Evolutionary conservation across 257 asterid species (phyloP).

Genomic region (Penstemon davidsonii): DNA sequence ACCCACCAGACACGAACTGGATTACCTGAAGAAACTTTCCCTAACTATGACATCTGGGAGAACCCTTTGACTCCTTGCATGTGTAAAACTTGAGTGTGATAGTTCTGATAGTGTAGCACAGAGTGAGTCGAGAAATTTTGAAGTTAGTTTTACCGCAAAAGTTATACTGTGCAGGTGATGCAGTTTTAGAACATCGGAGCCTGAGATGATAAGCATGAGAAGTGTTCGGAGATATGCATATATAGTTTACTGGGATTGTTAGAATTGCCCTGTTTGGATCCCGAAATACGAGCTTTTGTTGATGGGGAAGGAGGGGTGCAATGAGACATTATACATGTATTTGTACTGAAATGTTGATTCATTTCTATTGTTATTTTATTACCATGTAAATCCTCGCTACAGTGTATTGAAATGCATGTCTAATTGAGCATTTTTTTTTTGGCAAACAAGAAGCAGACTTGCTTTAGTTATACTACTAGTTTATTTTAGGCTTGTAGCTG

Average conservation of each 20-base stretch:
- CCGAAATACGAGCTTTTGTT: conserved; percentile 19
- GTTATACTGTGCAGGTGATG: conserved; percentile 26
- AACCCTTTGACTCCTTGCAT: conserved; percentile 96
- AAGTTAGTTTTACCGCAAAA: conserved; percentile 19
- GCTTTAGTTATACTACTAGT: no score
- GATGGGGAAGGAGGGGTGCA: conserved; percentile 7
- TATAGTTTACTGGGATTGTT: conserved; percentile 19
- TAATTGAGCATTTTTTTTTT: no score
- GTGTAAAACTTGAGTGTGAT: conserved; percentile 72
- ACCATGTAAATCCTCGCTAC: no score
- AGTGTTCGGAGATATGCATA: conserved; percentile 15
- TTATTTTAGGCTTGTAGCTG: no score
- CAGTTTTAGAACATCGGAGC: conserved; percentile 11
- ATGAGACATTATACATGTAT: background rate
- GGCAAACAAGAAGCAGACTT: no score
- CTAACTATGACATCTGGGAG: conserved; percentile 97
- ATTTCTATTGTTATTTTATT: conserved; percentile 10
- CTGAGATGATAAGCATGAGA: conserved; percentile 11
- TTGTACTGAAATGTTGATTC: conserved; percentile 28
- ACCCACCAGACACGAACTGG: conserved; percentile 95
- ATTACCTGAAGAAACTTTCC: conserved; percentile 94
- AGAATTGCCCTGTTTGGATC: conserved; percentile 21
- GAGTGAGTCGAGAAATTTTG: conserved; percentile 15
- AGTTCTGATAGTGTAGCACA: conserved; percentile 29
- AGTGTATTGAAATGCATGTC: no score